These are phyloP conservation scores for Esteya vermicola DNA, from an alignment of 2,329 filamentous ascomycete species.

Conservation along the genomic window DNA sequence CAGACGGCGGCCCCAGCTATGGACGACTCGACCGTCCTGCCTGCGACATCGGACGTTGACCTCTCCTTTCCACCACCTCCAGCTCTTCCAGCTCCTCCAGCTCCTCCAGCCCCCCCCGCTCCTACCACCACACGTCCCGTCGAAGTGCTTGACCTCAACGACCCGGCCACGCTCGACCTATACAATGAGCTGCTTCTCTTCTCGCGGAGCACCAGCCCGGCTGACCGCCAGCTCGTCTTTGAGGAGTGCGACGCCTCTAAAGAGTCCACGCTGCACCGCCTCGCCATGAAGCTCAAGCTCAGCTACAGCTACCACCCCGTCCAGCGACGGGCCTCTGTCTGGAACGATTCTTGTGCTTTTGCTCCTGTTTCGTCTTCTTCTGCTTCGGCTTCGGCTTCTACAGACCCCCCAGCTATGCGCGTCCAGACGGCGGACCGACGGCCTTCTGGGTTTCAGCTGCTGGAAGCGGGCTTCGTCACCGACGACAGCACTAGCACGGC, in stretches of 20 bases:
- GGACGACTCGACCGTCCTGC: no score
- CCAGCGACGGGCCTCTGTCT: conserved; percentile 12
- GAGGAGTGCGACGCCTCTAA: conserved; percentile 14
- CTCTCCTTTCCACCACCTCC: neutral
- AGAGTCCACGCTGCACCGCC: conserved; percentile 13
- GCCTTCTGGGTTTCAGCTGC: neutral
- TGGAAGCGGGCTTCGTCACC: neutral
- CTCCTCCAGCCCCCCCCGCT: no score
- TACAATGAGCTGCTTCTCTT: conserved; percentile 16
- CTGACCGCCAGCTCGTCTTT: conserved; percentile 13
- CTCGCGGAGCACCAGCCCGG: conserved; percentile 9
- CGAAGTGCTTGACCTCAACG: conserved; percentile 8
- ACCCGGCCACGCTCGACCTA: conserved; percentile 10
- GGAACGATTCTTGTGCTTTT: conserved; percentile 4
- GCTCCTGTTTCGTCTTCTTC: neutral
- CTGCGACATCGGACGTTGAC: neutral
- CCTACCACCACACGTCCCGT: no score
- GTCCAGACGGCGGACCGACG: neutral
- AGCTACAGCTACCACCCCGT: conserved; percentile 15
- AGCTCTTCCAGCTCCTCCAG: neutral
- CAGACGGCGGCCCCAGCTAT: no score
- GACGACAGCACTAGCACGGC: neutral
- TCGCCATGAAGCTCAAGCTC: conserved; percentile 15
- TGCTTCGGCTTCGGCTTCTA: neutral
- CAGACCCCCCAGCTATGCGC: neutral